Conservation (phyloP, 2,329 filamentous ascomycete genomes). For the Kalmusia sp. region DNA sequence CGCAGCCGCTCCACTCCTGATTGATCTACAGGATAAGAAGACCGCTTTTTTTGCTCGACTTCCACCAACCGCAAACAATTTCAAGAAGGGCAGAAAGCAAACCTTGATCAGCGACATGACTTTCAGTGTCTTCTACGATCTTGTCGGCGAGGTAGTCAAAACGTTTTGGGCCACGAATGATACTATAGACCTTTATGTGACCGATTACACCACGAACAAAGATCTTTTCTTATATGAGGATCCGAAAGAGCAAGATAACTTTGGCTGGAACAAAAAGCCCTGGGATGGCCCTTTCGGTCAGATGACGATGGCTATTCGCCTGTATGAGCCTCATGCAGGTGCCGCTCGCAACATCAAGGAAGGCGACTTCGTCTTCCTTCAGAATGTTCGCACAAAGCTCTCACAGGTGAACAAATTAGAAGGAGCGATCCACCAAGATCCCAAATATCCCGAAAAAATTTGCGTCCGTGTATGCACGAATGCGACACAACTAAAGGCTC, state of each 20-base stretch:
- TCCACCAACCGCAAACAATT: constrained; percentile 13
- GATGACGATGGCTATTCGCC: constrained; percentile 72
- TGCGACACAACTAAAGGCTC: constrained; percentile 58
- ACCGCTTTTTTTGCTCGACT: background rate
- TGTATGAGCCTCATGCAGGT: constrained; percentile 72
- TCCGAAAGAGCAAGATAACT: constrained; percentile 40
- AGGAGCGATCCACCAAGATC: constrained; percentile 73
- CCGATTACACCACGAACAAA: constrained; percentile 80
- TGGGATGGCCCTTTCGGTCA: constrained; percentile 81
- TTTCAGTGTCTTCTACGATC: constrained; percentile 66
- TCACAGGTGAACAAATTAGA: constrained; percentile 66
- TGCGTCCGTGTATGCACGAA: constrained; percentile 62
- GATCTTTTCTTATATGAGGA: constrained; percentile 64
- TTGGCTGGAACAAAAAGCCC: constrained; percentile 32
- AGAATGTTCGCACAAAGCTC: constrained; percentile 74
- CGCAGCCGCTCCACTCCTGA: constrained; percentile 19
- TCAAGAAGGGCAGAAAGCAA: constrained; percentile 47
- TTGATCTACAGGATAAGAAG: background rate
- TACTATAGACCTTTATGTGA: constrained; percentile 72
- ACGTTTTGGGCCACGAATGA: constrained; percentile 44
- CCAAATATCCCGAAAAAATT: constrained; percentile 58
- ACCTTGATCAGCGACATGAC: constrained; percentile 69
- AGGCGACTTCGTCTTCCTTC: constrained; percentile 70
- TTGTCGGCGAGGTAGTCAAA: constrained; percentile 75
- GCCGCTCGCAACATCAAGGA: constrained; percentile 64